Conservation (phyloP, 306 rosid species). For the Erythrophleum fordii region DNA sequence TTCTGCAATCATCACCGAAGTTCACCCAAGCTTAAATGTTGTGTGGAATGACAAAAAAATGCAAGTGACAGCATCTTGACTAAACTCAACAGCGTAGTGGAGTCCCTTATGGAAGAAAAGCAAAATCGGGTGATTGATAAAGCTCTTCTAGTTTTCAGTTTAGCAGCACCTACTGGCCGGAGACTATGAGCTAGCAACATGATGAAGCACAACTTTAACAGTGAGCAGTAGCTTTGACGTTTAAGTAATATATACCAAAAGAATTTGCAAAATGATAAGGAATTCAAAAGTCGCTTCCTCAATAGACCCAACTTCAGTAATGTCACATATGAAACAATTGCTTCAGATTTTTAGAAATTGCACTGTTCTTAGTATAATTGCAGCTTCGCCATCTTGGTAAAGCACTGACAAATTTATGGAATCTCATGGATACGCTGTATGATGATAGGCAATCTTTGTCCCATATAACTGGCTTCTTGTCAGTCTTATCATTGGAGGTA, state of each 20-base stretch:
- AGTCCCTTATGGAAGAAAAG: conserved; percentile 86
- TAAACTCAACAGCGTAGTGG: conserved; percentile 71
- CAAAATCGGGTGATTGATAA: conserved; percentile 64
- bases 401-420: conserved; percentile 83
- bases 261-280: background rate
- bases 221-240: background rate
- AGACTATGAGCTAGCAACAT: background rate
- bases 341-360: conserved; percentile 15
- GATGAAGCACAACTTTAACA: background rate
- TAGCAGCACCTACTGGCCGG: conserved; percentile 4
- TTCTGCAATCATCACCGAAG: conserved; percentile 67
- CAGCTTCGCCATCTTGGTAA: conserved; percentile 91
- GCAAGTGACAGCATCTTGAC: conserved; percentile 72
- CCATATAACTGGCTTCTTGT: conserved; percentile 69
- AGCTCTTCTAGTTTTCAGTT: conserved; percentile 6
- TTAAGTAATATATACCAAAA: background rate
- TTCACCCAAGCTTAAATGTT: conserved; percentile 88
- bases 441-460: conserved; percentile 64
- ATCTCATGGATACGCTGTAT: conserved; percentile 85
- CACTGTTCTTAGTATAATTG: conserved; percentile 29
- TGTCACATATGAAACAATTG: conserved; percentile 11
- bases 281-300: background rate
- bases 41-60: conserved; percentile 76
- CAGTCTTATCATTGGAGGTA: conserved; percentile 63
- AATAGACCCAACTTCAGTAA: conserved; percentile 8